phyloP scores from a whole-genome alignment of 805 yeast species.

The Zygosaccharomyces pseudorouxii region DNA sequence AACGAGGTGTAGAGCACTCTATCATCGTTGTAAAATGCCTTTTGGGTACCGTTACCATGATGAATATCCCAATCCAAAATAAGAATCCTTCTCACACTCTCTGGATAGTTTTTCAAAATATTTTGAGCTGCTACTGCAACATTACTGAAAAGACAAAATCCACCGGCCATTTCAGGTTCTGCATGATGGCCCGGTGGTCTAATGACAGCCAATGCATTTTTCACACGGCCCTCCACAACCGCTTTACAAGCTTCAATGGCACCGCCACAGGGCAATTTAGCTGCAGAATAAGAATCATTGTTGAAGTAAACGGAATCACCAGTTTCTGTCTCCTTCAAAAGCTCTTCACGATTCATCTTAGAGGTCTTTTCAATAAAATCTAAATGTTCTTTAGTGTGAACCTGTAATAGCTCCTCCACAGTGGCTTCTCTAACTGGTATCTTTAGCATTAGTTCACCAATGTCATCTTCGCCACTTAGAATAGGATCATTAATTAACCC shows the following conservation, averaged over 20 bases:
- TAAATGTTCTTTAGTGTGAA: slow-evolving; percentile 79
- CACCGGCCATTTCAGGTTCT: slow-evolving; percentile 95
- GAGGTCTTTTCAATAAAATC: slow-evolving; percentile 71
- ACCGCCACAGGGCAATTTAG: slow-evolving; percentile 93
- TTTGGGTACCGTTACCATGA: slow-evolving; percentile 98
- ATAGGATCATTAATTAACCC: slow-evolving; percentile 82
- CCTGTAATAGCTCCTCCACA: slow-evolving; percentile 76
- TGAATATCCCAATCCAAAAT: slow-evolving; percentile 98
- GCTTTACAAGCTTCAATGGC: slow-evolving; percentile 95
- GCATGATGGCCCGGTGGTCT: slow-evolving; percentile 99
- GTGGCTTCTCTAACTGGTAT: slow-evolving; percentile 89
- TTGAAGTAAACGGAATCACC: slow-evolving; percentile 96
- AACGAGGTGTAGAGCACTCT: slow-evolving; percentile 85
- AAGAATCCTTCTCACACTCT: slow-evolving; percentile 75
- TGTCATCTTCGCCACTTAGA: slow-evolving; percentile 59
- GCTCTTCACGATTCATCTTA: slow-evolving; percentile 67
- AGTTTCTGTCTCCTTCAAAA: slow-evolving; percentile 76
- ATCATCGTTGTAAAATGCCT: slow-evolving; percentile 83
- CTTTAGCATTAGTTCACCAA: slow-evolving; percentile 83
- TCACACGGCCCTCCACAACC: slow-evolving; percentile 87
- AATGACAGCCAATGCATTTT: slow-evolving; percentile 88
- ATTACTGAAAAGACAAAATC: slow-evolving; percentile 91
- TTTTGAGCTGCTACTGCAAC: slow-evolving; percentile 96
- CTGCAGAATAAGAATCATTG: slow-evolving; percentile 82
- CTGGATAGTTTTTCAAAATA: slow-evolving; percentile 78